Conservation (phyloP, 1,139 yeast genomes). For the Candida tetrigidarum region DNA sequence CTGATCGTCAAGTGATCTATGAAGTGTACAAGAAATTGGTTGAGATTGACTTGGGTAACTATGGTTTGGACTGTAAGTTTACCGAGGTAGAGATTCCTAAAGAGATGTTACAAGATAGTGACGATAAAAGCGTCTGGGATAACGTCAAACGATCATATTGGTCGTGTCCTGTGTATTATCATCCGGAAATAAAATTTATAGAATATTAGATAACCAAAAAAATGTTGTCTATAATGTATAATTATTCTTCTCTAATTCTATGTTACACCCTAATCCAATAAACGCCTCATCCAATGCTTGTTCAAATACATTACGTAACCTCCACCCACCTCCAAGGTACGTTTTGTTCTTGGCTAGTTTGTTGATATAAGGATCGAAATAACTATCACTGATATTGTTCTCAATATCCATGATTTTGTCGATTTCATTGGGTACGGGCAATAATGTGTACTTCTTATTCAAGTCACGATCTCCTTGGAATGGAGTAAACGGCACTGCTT, state of each 20-base stretch:
- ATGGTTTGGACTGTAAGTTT: slow-evolving; percentile 70
- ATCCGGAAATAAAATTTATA: slow-evolving; percentile 60
- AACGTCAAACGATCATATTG: slow-evolving; percentile 75
- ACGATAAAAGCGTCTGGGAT: slow-evolving; percentile 60
- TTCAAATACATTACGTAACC: slow-evolving; percentile 67
- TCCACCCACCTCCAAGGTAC: slow-evolving; percentile 86
- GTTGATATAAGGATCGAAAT: slow-evolving; percentile 50
- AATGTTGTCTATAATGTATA: slow-evolving; percentile 2
- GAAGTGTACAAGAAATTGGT: slow-evolving; percentile 88
- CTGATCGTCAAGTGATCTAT: slow-evolving; percentile 85
- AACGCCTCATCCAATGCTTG: slow-evolving; percentile 88
- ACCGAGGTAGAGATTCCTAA: slow-evolving; percentile 47
- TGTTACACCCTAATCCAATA: slow-evolving; percentile 82
- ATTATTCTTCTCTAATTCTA: slow-evolving; percentile 63
- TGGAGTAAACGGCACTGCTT: slow-evolving; percentile 83
- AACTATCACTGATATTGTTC: slow-evolving; percentile 57
- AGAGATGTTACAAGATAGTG: slow-evolving; percentile 28
- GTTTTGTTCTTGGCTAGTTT: slow-evolving; percentile 66
- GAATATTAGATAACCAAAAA: slow-evolving; percentile 38
- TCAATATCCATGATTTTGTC: slow-evolving; percentile 48
- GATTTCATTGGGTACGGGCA: slow-evolving; percentile 28
- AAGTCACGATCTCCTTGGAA: slow-evolving; percentile 86
- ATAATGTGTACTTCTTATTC: slow-evolving; percentile 38
- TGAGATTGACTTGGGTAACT: slow-evolving; percentile 76
- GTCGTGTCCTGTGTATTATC: slow-evolving; percentile 70